Evolutionary conservation across 1,284 basidiomycete species (phyloP).

Genomic region (Ceratobasidium sp.): DNA sequence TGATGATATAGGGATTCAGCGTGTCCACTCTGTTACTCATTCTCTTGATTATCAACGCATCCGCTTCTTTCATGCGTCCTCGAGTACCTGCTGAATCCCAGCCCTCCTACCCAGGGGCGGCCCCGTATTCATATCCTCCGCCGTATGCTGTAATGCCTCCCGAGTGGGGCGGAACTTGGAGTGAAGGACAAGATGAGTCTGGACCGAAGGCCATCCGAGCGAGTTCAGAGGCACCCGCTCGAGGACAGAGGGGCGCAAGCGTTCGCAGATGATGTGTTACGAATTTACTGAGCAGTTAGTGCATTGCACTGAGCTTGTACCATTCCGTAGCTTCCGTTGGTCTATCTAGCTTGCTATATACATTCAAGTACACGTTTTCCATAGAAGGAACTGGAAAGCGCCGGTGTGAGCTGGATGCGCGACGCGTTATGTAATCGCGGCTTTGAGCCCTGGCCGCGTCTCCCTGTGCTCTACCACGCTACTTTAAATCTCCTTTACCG

Average conservation of each 20-base stretch:
- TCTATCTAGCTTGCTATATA: not conserved
- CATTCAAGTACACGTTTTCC: constrained; percentile 3
- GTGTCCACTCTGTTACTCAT: constrained; percentile 81
- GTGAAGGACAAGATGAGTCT: constrained; percentile 11
- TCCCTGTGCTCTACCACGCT: not conserved
- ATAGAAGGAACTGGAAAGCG: constrained; percentile 26
- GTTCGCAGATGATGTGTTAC: constrained; percentile 16
- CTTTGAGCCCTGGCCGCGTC: constrained; percentile 24
- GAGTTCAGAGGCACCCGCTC: constrained; percentile 14
- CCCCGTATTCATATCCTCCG: constrained; percentile 5
- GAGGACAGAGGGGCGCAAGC: constrained; percentile 5
- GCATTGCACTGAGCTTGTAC: not conserved
- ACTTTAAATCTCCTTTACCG: not conserved
- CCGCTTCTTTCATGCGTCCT: constrained; percentile 79
- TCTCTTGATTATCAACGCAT: constrained; percentile 83
- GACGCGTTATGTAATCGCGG: constrained; percentile 27
- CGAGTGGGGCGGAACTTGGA: constrained; percentile 19
- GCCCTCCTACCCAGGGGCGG: not conserved
- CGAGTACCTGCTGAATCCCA: constrained; percentile 49
- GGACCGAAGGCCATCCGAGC: constrained; percentile 28
- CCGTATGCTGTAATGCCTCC: constrained; percentile 32
- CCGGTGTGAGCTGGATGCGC: not conserved
- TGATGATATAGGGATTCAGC: constrained; percentile 71
- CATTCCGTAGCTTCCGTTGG: not conserved
- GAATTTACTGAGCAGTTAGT: not conserved